Conservation (phyloP, 345 rosid genomes). For the Turnera subulata region DNA sequence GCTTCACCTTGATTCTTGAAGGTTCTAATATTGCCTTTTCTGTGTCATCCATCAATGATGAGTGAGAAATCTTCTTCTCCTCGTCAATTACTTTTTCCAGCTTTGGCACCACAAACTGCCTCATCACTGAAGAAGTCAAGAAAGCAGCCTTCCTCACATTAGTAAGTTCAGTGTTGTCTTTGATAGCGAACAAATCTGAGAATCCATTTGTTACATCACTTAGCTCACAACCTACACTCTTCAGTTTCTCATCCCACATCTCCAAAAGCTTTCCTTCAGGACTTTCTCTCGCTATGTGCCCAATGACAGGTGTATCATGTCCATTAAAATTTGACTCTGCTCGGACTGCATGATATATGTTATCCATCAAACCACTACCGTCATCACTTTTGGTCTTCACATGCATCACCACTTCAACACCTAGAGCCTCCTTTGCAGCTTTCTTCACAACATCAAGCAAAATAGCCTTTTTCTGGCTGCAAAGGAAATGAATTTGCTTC, state of each 20-base stretch:
- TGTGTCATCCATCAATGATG: constrained; percentile 74
- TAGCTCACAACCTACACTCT: constrained; percentile 48
- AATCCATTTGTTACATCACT: constrained; percentile 62
- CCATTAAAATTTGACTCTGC: constrained; percentile 35
- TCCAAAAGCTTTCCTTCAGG: constrained; percentile 85
- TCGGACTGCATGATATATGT: constrained; percentile 52
- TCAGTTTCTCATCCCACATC: constrained; percentile 62
- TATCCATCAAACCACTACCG: constrained; percentile 57
- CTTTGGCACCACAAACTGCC: constrained; percentile 67
- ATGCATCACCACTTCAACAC: constrained; percentile 58
- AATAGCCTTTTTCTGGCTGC: constrained; percentile 73
- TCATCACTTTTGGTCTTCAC: constrained; percentile 63
- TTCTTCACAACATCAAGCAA: constrained; percentile 62
- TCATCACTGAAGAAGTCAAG: constrained; percentile 65
- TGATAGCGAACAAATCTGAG: constrained; percentile 70
- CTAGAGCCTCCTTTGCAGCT: constrained; percentile 59
- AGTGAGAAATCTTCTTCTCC: constrained; percentile 75
- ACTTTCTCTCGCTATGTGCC: constrained; percentile 63
- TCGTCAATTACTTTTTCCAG: constrained; percentile 85
- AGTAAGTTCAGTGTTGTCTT: constrained; percentile 58
- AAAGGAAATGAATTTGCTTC: constrained; percentile 76
- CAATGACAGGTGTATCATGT: constrained; percentile 30
- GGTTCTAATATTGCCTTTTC: constrained; percentile 85
- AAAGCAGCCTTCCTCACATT: constrained; percentile 81
- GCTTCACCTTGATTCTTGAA: constrained; percentile 63